Evolutionary conservation across 1,284 basidiomycete species (phyloP).

Genomic region (Paramarasmius palmivorus): DNA sequence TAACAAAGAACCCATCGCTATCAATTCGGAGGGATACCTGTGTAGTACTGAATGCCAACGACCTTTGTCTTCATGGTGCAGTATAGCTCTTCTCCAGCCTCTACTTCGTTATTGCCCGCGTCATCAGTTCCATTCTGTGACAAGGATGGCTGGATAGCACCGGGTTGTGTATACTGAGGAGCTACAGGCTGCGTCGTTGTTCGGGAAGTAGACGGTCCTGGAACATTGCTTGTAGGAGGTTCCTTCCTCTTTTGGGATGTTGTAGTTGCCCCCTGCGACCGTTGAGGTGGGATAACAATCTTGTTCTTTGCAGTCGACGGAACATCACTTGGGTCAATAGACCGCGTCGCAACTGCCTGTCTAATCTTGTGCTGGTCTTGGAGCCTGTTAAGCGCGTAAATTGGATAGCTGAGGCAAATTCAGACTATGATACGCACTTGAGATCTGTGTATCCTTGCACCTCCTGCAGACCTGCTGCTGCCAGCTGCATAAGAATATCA

Average conservation of each 20-base stretch:
- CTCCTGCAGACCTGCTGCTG: conserved; percentile 38
- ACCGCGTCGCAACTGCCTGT: conserved; percentile 50
- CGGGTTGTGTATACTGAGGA: conserved; percentile 15
- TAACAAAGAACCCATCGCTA: no score
- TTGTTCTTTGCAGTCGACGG: conserved; percentile 38
- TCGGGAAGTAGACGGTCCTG: conserved; percentile 14
- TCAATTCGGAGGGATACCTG: no score
- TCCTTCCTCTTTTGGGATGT: conserved; percentile 27
- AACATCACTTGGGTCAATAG: conserved; percentile 57
- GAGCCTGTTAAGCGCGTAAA: conserved; percentile 32
- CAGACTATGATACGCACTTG: conserved; percentile 43
- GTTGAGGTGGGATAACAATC: conserved; percentile 4
- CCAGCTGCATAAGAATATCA: conserved; percentile 51
- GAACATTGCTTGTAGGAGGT: neutral
- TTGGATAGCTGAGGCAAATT: conserved; percentile 8
- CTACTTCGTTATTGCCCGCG: conserved; percentile 40
- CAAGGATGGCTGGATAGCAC: conserved; percentile 10
- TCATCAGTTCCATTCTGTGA: conserved; percentile 44
- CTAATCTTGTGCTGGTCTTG: conserved; percentile 64
- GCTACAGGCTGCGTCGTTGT: conserved; percentile 11
- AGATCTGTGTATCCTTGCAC: conserved; percentile 53
- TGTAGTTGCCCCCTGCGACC: conserved; percentile 8
- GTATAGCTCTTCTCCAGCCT: conserved; percentile 66
- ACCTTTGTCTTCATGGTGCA: conserved; percentile 60
- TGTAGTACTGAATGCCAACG: conserved; percentile 84